Evolutionary conservation across 805 yeast species (phyloP), one percentile per base, ranked within the genome.

Genomic region (Saccharomycopsis schoenii): DNA sequence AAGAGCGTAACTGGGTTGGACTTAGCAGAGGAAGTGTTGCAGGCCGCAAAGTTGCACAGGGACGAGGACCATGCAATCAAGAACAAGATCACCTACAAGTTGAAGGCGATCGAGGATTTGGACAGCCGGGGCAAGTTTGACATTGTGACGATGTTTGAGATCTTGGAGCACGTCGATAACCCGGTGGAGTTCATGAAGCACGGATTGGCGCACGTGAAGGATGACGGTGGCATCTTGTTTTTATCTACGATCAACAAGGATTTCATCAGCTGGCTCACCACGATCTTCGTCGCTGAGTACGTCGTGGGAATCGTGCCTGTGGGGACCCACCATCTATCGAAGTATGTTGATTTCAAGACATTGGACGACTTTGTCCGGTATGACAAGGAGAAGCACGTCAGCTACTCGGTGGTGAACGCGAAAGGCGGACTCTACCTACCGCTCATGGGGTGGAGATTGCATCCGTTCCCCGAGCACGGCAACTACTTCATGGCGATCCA

Each of bases 191-290:
- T 92, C 15, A 72, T 94, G 60, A 71, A 76, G n/a, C 81, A 80
- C 57, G 96, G 96, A 0, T 76, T 91, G 70, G 68, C 74, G 42
- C 83, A 83, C 62, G 84, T 93, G 42, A 81, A 82, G 60, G 86
- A 85, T 0, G 71, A 72, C 29, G 93, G 92, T 9, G 98, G 99
- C 37, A 82, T 88, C 77, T 70, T 93, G 40, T 90, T 94, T 68
- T 69, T 92, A 59, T 90, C 97, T 43, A 94, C 99, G 0, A 94
- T 94, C 61, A 94, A 94, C 73, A 80, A 97, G 65, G 97, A 94
- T 64, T 77, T 83, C 40, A 73, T 90, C 17, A 84, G 97, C 34
- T 93, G 96, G 88, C 83, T 93, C 68, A 90, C 98, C 15, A 94
- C 99, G 0, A 94, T 94, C 36, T 82, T 89, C 63, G 80, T 89